Conservation (phyloP, 805 yeast species). For the Yarrowia keelungensis region DNA sequence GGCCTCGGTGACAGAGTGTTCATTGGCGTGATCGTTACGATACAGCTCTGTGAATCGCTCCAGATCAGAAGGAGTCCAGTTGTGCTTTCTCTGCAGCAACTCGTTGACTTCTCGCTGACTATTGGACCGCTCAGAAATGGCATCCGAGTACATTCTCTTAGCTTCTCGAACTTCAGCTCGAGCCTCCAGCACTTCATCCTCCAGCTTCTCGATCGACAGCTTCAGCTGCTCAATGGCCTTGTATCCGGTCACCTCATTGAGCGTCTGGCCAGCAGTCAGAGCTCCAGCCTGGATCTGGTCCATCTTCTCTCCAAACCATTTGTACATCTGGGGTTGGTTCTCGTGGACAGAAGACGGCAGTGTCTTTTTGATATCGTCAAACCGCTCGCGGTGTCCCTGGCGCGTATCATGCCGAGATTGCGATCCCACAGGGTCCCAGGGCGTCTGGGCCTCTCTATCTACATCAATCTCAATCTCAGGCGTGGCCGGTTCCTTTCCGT, state of each 20-base stretch:
- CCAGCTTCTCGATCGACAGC: conserved; percentile 62
- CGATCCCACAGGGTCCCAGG: conserved; percentile 18
- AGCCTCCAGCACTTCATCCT: conserved; percentile 57
- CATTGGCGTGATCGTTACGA: conserved; percentile 78
- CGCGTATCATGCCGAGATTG: conserved; percentile 6
- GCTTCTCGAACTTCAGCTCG: conserved; percentile 58
- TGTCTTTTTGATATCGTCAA: conserved; percentile 19
- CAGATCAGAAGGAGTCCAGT: conserved; percentile 80
- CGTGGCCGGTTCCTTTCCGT: background rate
- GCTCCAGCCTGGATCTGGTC: conserved; percentile 50
- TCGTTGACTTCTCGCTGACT: conserved; percentile 90
- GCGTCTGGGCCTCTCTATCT: conserved; percentile 2
- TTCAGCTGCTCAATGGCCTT: conserved; percentile 77
- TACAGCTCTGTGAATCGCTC: conserved; percentile 85
- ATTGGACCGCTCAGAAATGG: conserved; percentile 66
- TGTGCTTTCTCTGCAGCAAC: conserved; percentile 78
- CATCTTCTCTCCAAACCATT: conserved; percentile 46
- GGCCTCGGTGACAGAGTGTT: conserved; percentile 62
- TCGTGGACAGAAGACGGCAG: conserved; percentile 25
- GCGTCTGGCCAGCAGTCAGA: conserved; percentile 56
- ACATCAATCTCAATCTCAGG: background rate
- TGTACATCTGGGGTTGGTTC: conserved; percentile 37
- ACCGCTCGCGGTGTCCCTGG: conserved; percentile 10
- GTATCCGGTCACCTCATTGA: conserved; percentile 94
- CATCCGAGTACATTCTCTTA: conserved; percentile 62